Evolutionary conservation across 2,329 filamentous ascomycete genomes (phyloP).

Genomic region (Aspergillus awamori): DNA sequence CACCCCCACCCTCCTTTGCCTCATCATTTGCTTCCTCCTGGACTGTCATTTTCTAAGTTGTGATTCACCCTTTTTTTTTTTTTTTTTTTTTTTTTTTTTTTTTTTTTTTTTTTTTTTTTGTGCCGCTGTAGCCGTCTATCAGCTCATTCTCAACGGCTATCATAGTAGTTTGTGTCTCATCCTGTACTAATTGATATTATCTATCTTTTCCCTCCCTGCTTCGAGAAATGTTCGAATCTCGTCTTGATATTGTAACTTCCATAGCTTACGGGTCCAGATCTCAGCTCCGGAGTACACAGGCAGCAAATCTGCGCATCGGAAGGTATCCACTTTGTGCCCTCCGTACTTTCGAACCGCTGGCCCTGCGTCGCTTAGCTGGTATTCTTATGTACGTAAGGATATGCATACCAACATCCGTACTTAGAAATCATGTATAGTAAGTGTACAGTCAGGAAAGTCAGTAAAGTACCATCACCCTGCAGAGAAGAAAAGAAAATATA

Average conservation of each 20-base stretch:
- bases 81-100: no score
- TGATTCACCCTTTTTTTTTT: no score
- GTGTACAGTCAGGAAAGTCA: conserved; percentile 4
- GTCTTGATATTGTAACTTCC: neutral
- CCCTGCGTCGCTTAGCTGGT: neutral
- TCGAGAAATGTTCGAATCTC: neutral
- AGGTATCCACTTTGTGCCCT: neutral
- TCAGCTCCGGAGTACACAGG: neutral
- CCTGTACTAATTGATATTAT: neutral
- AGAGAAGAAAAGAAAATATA: neutral
- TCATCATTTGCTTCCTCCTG: no score
- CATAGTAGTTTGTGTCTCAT: neutral
- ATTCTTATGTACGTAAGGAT: conserved; percentile 1
- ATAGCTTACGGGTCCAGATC: neutral
- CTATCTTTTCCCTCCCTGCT: neutral
- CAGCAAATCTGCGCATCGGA: neutral
- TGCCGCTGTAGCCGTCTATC: conserved; percentile 20
- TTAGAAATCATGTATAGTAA: neutral
- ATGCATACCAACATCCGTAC: neutral
- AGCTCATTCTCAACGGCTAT: neutral
- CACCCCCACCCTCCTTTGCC: no score
- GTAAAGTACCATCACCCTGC: neutral
- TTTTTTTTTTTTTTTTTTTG: neutral
- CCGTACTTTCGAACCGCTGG: conserved; percentile 2
- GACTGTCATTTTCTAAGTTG: no score